Evolutionary conservation across 78 protist genomes (phyloP), one percentile per base, ranked within the genome.

Genomic region (Speleostelium caveatum): DNA sequence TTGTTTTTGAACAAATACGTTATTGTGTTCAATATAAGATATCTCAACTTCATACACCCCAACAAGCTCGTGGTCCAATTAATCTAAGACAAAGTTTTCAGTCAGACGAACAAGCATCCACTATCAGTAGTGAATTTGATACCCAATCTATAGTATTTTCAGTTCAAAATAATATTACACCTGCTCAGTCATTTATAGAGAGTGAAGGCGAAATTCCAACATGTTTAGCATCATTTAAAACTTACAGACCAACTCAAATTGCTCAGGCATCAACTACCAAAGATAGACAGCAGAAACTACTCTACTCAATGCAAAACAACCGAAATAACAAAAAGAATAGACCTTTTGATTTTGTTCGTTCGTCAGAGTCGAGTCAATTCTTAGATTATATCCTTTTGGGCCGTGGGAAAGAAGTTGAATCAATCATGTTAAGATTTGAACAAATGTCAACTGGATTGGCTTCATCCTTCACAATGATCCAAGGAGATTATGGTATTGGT

Each of bases 241-340:
- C 75, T n/a, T 65, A 35, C 26, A 35, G 73, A 65, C 72, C 73
- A 21, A 12, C 51, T 21, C 26, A 41, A 1, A 65, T 78, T 35
- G 87, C 87, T 3, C 87, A 78, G 24, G 53, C 51, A 5, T 36
- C 73, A 35, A 78, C 87, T 3, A 78, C 87, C 14, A 78, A 59
- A 51, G 75, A 78, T 55, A 19, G 71, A 24, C 86, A 76, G n/a
- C 39, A 19, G 14, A 14, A 22, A 30, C 32, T 6, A 69, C 42
- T n/a, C 2, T 21, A 16, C 28, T 36, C n/a, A 59, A 59, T 41
- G 26, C 26, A 32, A 51, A 58, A 8, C 30, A n/a, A 66, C 16
- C 16, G 33, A 16, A 49, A 28, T n/a, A 65, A 36, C 14, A 75
- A 65, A 19, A 42, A 71, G 3, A 59, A 56, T 41, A 3, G 85